A percentile compares a stretch with the other conserved stretches of the same genome.
Evolutionary conservation across 2,329 filamentous ascomycete species (phyloP).

Genomic region (Niveomyces coronatus): DNA sequence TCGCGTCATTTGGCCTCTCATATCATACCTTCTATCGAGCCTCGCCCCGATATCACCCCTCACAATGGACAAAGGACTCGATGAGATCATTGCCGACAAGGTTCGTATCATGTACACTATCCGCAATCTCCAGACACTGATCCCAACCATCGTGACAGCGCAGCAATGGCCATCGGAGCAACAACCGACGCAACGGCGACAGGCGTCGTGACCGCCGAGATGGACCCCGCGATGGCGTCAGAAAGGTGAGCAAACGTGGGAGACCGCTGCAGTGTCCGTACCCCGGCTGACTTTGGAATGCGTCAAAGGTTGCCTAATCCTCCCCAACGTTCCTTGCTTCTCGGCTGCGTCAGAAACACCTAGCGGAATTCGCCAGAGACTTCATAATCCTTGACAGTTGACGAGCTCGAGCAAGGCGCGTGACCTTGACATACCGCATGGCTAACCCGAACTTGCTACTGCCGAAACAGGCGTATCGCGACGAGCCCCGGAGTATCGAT

Average conservation of each 20-base stretch:
- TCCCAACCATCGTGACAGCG: conserved; percentile 14
- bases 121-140: conserved; percentile 3
- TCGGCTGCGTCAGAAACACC: conserved; percentile 20
- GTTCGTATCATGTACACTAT: conserved; percentile 19
- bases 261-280: conserved; percentile 10
- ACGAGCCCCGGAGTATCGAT: conserved; percentile 58
- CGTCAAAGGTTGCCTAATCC: conserved; percentile 28
- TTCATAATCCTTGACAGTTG: conserved; percentile 1
- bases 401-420: conserved; percentile 19
- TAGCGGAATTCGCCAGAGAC: conserved; percentile 17
- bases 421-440: conserved; percentile 25
- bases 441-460: conserved; percentile 26
- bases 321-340: conserved; percentile 18
- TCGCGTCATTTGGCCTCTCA: neutral
- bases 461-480: conserved; percentile 48
- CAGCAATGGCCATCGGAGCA: conserved; percentile 24
- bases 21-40: neutral
- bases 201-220: conserved; percentile 28
- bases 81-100: conserved; percentile 46
- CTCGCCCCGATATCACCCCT: neutral
- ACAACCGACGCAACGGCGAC: conserved; percentile 23
- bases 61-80: conserved; percentile 44
- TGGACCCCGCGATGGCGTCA: conserved; percentile 72
- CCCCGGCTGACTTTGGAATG: conserved; percentile 6
- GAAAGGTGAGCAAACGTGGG: conserved; percentile 55